Conservation (phyloP, 2,329 filamentous ascomycete genomes). For the Didymella glomerata region DNA sequence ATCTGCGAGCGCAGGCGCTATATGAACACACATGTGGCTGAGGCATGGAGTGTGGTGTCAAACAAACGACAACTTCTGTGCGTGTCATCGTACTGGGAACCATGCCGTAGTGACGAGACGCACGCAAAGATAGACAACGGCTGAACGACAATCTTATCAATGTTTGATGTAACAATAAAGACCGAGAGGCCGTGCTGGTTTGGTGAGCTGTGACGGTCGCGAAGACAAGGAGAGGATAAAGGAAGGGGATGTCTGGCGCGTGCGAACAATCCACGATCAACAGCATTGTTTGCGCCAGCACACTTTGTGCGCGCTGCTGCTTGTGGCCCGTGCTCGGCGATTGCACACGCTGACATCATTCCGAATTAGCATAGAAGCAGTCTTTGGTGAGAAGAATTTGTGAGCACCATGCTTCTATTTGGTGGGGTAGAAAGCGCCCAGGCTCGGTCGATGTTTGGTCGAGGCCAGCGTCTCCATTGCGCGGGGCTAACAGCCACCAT, state of each 20-base stretch:
- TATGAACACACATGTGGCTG: conserved; percentile 5
- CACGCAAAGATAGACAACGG: neutral
- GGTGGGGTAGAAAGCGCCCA: neutral
- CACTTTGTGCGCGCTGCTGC: neutral
- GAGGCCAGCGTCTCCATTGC: neutral
- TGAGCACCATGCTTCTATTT: neutral
- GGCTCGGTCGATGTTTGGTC: neutral
- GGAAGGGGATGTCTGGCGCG: neutral
- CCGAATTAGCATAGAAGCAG: neutral
- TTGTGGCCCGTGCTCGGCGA: neutral
- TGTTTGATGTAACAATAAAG: neutral
- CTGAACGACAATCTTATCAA: neutral
- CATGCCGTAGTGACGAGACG: neutral
- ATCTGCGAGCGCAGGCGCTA: neutral
- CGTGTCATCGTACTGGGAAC: neutral
- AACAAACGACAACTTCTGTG: conserved; percentile 13
- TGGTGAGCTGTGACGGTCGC: neutral
- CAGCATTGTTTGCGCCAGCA: neutral
- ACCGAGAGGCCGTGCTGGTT: neutral
- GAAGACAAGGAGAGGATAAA: neutral
- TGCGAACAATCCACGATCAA: neutral
- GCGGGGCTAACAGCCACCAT: neutral
- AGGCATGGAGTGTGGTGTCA: conserved; percentile 2
- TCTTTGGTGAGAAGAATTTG: neutral
- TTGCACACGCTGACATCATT: neutral